phyloP scores from a whole-genome alignment of 352 stramenopile species.

The Globisporangium nagaii region DNA sequence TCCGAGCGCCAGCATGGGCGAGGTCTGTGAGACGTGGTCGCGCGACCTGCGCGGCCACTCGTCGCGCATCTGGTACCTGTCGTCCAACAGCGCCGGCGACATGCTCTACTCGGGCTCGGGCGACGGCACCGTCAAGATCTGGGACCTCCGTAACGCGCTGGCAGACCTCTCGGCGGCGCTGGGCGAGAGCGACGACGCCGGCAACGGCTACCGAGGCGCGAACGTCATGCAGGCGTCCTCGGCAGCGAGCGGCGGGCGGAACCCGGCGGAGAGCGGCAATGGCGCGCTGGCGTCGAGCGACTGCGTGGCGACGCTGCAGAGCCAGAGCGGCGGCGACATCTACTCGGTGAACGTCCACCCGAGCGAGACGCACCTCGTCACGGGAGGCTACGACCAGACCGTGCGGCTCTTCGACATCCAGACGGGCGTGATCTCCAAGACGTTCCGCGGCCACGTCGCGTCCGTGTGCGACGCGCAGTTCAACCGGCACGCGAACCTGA shows the following conservation, averaged over 20 bases:
- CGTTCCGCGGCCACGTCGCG: conserved; percentile 72
- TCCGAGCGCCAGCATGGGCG: conserved; percentile 18
- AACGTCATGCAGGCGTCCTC: conserved; percentile 28
- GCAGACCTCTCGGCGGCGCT: conserved; percentile 28
- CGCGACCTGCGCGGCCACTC: conserved; percentile 70
- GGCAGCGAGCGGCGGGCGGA: conserved; percentile 9
- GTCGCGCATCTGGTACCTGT: conserved; percentile 83
- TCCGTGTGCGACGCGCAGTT: conserved; percentile 87
- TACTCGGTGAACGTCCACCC: conserved; percentile 85
- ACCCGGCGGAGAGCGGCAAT: neutral
- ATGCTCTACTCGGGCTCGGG: conserved; percentile 73
- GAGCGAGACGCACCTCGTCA: conserved; percentile 83
- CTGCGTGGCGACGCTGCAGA: conserved; percentile 51
- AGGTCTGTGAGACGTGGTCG: conserved; percentile 47
- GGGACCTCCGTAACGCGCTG: conserved; percentile 63
- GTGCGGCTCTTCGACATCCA: conserved; percentile 83
- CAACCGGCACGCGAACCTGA: conserved; percentile 82
- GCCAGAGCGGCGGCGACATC: conserved; percentile 48
- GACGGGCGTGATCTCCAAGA: conserved; percentile 66
- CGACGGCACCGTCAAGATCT: conserved; percentile 83
- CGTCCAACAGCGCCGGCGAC: conserved; percentile 54
- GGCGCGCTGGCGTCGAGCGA: conserved; percentile 38
- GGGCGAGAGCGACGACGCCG: conserved; percentile 31
- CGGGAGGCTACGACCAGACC: conserved; percentile 83
- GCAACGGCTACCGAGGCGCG: conserved; percentile 24